Evolutionary conservation across 352 stramenopile species (phyloP), one percentile per base, ranked within the genome.

Genomic region (Pythium dissimile): DNA sequence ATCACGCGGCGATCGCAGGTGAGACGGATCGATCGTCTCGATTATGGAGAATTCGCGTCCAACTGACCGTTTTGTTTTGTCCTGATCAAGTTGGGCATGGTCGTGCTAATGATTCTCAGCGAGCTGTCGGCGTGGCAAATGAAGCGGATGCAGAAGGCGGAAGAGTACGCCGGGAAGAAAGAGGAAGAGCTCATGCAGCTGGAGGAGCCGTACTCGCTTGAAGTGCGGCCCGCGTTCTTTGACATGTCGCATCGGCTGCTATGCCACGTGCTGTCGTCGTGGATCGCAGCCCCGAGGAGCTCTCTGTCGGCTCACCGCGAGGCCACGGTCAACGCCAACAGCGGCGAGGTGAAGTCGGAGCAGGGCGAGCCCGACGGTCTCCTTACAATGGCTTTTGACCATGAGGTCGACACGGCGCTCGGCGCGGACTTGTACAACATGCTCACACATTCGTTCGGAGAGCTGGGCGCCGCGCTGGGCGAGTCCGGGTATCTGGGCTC

Each of bases 91-190:
- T 59, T 95, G 7, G 84, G 80, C 1, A 73, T 94, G 57, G 58
- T 94, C 28, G 38, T 92, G 46, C 57, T 95, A 21, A 69, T 75
- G 45, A 75, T 95, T 32, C 42, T 95, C 24, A 88, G 84, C 18
- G 84, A 93, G 26, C 48, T 95, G 3, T 91, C 84, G 3, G 76
- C 78, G 23, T 95, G 86, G 84, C 83, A 95, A 72, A 94, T 95
- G 82, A 90, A 94, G 46, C 83, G 82, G 52, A 93, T 95, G 84
- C 84, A 95, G 48, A 89, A 87, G 51, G 74, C 73, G 0, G 84
- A 94, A 47, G 74, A 81, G 26, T 86, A 88, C 21, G 73, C 71
- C 1, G 73, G 79, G 1, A 87, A 88, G 61, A 69, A 69, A 12
- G 78, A 91, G 50, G 75, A 89, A 20, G 72, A 92, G 41, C 62